These are phyloP conservation scores for Dioscorea alata DNA, from an alignment of 106 monocot genomes.

Conservation along the genomic window DNA sequence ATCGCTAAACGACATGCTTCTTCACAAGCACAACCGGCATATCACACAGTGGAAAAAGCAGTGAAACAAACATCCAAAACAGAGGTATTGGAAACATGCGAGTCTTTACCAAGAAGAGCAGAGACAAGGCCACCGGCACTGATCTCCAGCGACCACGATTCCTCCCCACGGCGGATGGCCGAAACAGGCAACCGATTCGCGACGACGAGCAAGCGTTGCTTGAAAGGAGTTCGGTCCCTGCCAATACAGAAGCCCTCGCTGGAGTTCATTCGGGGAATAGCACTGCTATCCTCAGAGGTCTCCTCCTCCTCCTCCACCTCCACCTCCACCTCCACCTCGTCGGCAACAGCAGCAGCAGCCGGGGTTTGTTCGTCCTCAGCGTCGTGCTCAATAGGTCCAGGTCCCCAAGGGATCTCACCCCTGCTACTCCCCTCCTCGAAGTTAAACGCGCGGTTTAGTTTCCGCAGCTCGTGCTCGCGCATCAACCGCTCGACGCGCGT, in stretches of 20 bases:
- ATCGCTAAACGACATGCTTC: too few species aligned
- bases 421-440: background rate
- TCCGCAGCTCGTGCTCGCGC: conserved; percentile 65
- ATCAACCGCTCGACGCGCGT: conserved; percentile 70
- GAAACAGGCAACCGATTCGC: conserved; percentile 93
- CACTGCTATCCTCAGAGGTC: background rate
- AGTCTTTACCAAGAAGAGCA: conserved; percentile 62
- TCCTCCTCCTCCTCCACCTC: background rate
- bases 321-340: too few species aligned
- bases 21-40: too few species aligned
- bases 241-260: conserved; percentile 6
- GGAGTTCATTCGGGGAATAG: background rate
- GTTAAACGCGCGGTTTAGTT: conserved; percentile 25
- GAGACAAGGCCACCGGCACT: conserved; percentile 94
- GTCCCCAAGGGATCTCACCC: conserved; percentile 6
- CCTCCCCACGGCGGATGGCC: conserved; percentile 75
- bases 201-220: conserved; percentile 88
- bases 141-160: conserved; percentile 87
- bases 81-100: background rate
- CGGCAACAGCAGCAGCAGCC: too few species aligned
- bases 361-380: background rate
- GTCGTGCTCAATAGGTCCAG: background rate
- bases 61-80: background rate
- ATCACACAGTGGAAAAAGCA: background rate
- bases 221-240: conserved; percentile 33